Base-by-base conservation (phyloP, 2,329 filamentous ascomycete species). In the Coniochaeta sp. region DNA sequence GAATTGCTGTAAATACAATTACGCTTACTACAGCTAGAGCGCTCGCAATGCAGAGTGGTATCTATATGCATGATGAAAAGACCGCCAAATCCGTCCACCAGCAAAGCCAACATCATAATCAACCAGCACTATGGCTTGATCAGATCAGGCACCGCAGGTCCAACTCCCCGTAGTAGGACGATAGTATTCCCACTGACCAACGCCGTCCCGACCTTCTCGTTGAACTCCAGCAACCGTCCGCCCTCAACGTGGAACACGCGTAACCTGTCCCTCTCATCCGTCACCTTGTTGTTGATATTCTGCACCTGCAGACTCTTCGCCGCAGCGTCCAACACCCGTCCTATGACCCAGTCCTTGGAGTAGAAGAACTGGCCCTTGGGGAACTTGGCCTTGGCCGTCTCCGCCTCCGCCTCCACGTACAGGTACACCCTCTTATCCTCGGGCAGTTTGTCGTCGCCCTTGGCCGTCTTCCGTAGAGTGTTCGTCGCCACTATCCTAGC, bases 241-340 rank as follows among this genome's bases (percentile, higher is more conserved):
- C 89, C 90, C 71, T 99, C 93, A 0, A 99, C 90, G 71, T 98
- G 93, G 69, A 96, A 99, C 0, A 99, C 86, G 9, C 95, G 79
- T 65, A 99, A 72, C 73, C 89, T 89, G 62, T 92, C 88, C 71
- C 89, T 87, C 76, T 96, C 91, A 14, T 88, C 82, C 2, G 82
- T 83, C 0, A 85, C 87, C 66, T 89, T 81, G 68, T 96, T 96
- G 70, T 96, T 96, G 64, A 93, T 74, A 66, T 96, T 96, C 69
- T 89, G 82, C 9, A 96, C 86, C 75, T 93, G 90, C 62, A 96
- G 72, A 60, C 83, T 83, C 73, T 84, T 87, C 0, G 91, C 91
- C 17, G 91, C 91, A 6, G 87, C 83, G 70, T 96, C 91, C 59
- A 96, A 75, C 22, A 95, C 81, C 56, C 91, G 79, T 0, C 95